Evolutionary conservation across 768 basidiomycete genomes (phyloP).

Genomic region (Daedaleopsis sinensis): DNA sequence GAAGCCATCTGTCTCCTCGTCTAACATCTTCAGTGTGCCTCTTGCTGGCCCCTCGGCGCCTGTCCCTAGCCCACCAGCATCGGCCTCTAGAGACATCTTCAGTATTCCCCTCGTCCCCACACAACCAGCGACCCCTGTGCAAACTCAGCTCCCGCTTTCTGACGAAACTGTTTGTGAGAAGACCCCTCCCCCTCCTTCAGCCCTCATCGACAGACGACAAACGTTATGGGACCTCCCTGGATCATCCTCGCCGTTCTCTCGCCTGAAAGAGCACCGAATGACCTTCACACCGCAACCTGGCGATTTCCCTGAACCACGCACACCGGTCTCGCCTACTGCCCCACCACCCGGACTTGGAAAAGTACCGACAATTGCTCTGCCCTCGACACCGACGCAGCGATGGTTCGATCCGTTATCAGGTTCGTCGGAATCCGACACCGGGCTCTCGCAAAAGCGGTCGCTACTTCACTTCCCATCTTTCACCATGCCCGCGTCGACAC

Average conservation of each 20-base stretch:
- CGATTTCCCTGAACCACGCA: slow-evolving; percentile 7
- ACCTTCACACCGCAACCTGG: slow-evolving; percentile 15
- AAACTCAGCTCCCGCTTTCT: background rate
- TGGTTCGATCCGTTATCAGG: slow-evolving; percentile 27
- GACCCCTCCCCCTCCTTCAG: slow-evolving; percentile 3
- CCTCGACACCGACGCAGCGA: slow-evolving; percentile 35
- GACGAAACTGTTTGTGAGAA: background rate
- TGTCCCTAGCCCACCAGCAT: background rate
- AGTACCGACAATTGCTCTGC: slow-evolving; percentile 30
- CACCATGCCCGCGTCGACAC: slow-evolving; percentile 7
- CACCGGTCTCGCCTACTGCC: slow-evolving; percentile 20
- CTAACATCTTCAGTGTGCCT: background rate
- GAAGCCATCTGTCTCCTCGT: background rate
- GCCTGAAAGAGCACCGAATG: slow-evolving; percentile 15
- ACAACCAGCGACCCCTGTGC: background rate
- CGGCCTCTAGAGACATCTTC: background rate
- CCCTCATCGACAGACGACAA: slow-evolving; percentile 25
- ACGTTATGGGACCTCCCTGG: slow-evolving; percentile 31
- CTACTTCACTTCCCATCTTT: slow-evolving; percentile 28
- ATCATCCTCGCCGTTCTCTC: slow-evolving; percentile 20
- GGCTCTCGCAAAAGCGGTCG: slow-evolving; percentile 24
- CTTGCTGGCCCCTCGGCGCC: background rate
- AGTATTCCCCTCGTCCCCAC: background rate
- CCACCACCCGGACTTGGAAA: slow-evolving; percentile 29
- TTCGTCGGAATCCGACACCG: background rate